Conservation (phyloP, 2,329 filamentous ascomycete genomes). For the Monosporascus cannonballus region DNA sequence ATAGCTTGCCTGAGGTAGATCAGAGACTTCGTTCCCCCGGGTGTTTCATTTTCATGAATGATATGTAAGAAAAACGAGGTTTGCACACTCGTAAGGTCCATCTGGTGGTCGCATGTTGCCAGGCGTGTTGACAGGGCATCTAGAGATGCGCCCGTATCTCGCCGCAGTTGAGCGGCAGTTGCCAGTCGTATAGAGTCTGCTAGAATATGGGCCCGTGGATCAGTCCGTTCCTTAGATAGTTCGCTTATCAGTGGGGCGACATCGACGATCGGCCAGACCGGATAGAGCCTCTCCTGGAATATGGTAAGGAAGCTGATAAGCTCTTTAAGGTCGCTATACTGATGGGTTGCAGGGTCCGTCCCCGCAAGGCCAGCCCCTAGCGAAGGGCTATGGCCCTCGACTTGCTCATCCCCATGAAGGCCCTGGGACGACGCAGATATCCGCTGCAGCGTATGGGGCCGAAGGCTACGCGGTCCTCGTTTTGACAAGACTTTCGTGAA, state of each 20-base stretch:
- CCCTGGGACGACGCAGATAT: slow-evolving; percentile 25
- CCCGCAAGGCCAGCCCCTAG: no score
- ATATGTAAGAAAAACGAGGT: slow-evolving; percentile 47
- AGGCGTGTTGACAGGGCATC: slow-evolving; percentile 5
- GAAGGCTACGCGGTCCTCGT: slow-evolving; percentile 39
- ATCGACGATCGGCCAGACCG: slow-evolving; percentile 45
- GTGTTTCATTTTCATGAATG: slow-evolving; percentile 42
- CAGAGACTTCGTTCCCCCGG: slow-evolving; percentile 40
- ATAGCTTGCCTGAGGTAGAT: slow-evolving; percentile 44
- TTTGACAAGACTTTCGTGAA: slow-evolving; percentile 38
- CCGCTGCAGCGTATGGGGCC: slow-evolving; percentile 37
- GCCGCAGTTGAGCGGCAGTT: slow-evolving; percentile 41
- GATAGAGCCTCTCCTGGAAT: slow-evolving; percentile 29
- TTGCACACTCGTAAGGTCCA: slow-evolving; percentile 35
- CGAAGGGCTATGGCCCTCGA: slow-evolving; percentile 2
- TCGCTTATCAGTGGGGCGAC: slow-evolving; percentile 21
- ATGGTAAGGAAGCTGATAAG: slow-evolving; percentile 34
- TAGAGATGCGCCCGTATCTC: slow-evolving; percentile 22
- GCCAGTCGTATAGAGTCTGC: slow-evolving; percentile 41
- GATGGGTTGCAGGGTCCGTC: no score
- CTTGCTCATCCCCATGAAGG: slow-evolving; percentile 9
- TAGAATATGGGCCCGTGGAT: slow-evolving; percentile 20
- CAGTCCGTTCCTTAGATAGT: slow-evolving; percentile 31
- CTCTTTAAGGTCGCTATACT: slow-evolving; percentile 29
- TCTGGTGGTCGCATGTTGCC: slow-evolving; percentile 5